Evolutionary conservation across 495 filamentous ascomycete species (phyloP), one percentile per base, ranked within the genome.

Genomic region (Oleoguttula mirabilis): DNA sequence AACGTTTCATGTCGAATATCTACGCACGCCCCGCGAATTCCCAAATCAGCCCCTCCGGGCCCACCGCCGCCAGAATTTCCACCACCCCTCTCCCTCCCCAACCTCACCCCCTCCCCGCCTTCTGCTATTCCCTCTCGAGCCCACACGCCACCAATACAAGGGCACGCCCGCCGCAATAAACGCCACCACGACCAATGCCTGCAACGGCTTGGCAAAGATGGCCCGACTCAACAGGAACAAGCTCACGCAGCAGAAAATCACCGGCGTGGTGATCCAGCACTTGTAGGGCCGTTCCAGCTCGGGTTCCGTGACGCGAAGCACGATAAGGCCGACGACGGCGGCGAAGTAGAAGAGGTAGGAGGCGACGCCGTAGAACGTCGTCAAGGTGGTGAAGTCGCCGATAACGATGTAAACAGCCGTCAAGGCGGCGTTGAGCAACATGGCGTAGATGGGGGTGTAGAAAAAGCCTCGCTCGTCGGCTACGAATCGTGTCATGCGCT

Each of bases 221-320:
- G 86, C 85, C 37, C 90, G 71, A 48, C 76, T 85, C 20, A 98
- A 69, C 50, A 98, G 60, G 58, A 98, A 98, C 47, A 98, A 57
- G 57, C 84, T 93, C 11, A 98, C 90, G 54, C 90, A 98, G 72
- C 90, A 98, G 59, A 98, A 98, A 36, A 94, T 84, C 33, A 98
- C 90, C 2, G 90, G 90, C 25, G 88, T 96, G 1, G 80, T 80
- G 45, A 98, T 92, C 92, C 92, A 98, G 12, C 86, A 90, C 57
- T 72, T 76, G 61, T 96, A 98, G 2, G 90, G 86, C 17, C 90
- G 63, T 59, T 95, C 86, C 17, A 96, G 68, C 43, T 76, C 64
- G 6, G 92, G 92, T 59, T 96, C 90, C 28, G 72, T 73, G n/a
- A 95, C 80, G 19, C 90, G 68, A 47, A 98, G 66, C 22, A 96